Evolutionary conservation across 345 rosid genomes (phyloP).

Genomic region (Hibiscus tridactylites): DNA sequence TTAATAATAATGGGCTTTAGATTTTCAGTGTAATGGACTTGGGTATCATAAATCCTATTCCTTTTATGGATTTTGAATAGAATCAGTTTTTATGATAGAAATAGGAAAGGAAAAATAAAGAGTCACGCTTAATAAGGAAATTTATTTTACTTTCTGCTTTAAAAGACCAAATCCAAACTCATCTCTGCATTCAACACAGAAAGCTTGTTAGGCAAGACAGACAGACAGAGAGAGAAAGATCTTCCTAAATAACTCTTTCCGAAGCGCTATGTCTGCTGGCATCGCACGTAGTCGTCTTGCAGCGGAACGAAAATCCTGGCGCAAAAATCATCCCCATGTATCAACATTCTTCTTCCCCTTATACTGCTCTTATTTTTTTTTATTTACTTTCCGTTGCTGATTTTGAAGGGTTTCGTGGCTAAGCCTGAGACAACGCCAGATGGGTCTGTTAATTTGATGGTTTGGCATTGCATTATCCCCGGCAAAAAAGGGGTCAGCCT

Average conservation of each 20-base stretch:
- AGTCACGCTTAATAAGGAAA: neutral
- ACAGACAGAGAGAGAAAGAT: neutral
- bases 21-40: too few relatives aligned
- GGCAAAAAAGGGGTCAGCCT: conserved; percentile 42
- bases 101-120: too few relatives aligned
- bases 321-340: conserved; percentile 42
- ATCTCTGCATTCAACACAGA: neutral
- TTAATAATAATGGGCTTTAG: neutral
- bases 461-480: conserved; percentile 46
- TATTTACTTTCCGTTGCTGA: neutral
- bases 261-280: conserved; percentile 28
- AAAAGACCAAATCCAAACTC: neutral
- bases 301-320: conserved; percentile 48
- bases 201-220: neutral
- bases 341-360: neutral
- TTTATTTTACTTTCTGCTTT: neutral
- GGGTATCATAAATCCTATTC: too few relatives aligned
- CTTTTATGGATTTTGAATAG: too few relatives aligned
- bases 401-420: conserved; percentile 46
- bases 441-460: conserved; percentile 46
- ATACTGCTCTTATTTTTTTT: neutral
- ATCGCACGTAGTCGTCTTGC: conserved; percentile 50
- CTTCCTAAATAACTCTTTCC: neutral
- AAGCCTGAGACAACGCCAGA: conserved; percentile 34
- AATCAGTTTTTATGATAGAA: too few relatives aligned